These are phyloP conservation scores for Ensete ventricosum DNA, from an alignment of 176 grass and related monocot species.

Conservation along the genomic window DNA sequence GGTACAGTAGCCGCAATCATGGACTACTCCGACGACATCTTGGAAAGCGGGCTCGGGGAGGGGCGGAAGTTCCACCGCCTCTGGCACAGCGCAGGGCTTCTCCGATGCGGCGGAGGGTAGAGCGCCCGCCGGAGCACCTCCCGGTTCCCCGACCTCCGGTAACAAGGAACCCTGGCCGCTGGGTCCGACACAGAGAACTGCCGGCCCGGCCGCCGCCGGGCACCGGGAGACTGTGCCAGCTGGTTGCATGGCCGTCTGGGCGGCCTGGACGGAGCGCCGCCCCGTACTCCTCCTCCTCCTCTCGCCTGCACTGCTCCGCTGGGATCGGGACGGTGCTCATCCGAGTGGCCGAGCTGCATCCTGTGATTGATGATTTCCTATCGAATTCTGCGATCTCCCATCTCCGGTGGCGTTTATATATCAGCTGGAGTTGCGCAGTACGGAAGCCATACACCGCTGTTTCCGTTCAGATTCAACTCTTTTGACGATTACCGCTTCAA, in stretches of 20 bases:
- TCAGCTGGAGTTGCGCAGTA: background rate
- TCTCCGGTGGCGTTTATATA: background rate
- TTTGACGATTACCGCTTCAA: background rate
- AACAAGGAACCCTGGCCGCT: background rate
- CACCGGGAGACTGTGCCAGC: background rate
- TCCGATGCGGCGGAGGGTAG: constrained; percentile 22
- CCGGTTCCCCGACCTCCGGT: constrained; percentile 22
- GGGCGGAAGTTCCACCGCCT: constrained; percentile 64
- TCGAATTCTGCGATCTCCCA: too few species aligned
- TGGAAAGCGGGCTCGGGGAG: constrained; percentile 49
- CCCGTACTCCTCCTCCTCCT: background rate
- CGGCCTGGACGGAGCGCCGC: background rate
- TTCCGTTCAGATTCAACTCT: background rate
- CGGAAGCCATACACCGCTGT: too few species aligned
- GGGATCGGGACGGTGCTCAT: background rate
- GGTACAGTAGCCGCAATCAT: background rate
- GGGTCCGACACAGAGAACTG: background rate
- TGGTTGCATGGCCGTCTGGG: background rate
- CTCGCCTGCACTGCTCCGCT: background rate
- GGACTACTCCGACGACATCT: constrained; percentile 30
- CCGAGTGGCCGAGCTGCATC: background rate
- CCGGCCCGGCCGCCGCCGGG: background rate
- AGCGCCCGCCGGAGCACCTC: constrained; percentile 67
- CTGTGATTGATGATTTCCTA: background rate
- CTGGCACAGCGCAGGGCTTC: constrained; percentile 16